These are phyloP conservation scores for Mesembryanthemum crystallinum DNA, from an alignment of 148 eudicot genomes.

Conservation along the genomic window DNA sequence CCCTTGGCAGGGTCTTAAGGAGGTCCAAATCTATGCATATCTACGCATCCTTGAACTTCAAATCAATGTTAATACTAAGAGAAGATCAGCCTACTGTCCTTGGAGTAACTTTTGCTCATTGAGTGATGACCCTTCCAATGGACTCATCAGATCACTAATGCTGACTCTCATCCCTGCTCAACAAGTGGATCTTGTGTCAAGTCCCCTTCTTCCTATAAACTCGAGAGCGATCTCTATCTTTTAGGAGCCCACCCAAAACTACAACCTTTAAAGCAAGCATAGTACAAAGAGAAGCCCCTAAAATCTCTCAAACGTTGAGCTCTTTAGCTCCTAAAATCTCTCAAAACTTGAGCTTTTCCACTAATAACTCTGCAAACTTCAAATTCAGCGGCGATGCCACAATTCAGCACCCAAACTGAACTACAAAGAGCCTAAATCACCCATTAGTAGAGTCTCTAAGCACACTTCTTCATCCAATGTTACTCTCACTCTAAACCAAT, in stretches of 20 bases:
- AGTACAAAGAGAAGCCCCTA: neutral
- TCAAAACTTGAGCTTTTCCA: neutral
- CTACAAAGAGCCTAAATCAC: neutral
- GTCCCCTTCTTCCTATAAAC: neutral
- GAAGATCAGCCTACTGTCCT: too few species aligned
- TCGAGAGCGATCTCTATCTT: too few species aligned
- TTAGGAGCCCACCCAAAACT: neutral
- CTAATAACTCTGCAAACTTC: neutral
- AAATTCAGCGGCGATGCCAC: neutral
- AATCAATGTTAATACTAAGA: too few species aligned
- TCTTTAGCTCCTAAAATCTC: neutral
- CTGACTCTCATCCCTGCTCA: neutral
- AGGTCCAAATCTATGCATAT: too few species aligned
- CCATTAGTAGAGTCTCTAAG: neutral
- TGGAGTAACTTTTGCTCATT: neutral
- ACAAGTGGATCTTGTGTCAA: neutral
- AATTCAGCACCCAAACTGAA: neutral
- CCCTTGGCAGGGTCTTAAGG: too few species aligned
- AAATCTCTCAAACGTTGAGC: neutral
- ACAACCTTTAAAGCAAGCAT: neutral
- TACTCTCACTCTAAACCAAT: too few species aligned
- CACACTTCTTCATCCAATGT: too few species aligned
- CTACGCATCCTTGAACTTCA: too few species aligned
- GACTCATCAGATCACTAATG: neutral
- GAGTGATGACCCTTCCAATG: neutral